Evolutionary conservation across 2,329 filamentous ascomycete species (phyloP).

Genomic region (Neocucurbitaria cava): DNA sequence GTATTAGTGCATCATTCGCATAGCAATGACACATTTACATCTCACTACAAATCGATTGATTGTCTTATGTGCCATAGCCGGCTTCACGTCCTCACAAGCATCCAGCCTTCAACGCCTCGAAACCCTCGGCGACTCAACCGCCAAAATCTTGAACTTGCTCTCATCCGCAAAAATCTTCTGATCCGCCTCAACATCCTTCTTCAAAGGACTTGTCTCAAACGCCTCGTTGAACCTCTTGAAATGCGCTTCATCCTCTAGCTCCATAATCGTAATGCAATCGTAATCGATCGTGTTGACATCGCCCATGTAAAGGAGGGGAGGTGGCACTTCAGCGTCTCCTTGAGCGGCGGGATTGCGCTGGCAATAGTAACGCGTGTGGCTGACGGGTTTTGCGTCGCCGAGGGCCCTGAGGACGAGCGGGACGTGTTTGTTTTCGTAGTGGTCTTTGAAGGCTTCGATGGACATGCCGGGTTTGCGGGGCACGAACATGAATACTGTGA

Average conservation of each 20-base stretch:
- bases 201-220: constrained; percentile 10
- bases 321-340: constrained; percentile 2
- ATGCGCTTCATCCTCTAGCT: constrained; percentile 24
- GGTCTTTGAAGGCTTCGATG: constrained; percentile 26
- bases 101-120: constrained; percentile 8
- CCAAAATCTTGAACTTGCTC: constrained; percentile 16
- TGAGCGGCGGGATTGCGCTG: constrained; percentile 12
- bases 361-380: constrained; percentile 32
- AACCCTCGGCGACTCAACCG: constrained; percentile 19
- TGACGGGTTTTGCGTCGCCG: constrained; percentile 25
- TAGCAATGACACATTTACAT: too few relatives aligned
- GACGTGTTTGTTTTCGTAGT: constrained; percentile 32
- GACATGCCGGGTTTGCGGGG: constrained; percentile 25
- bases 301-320: constrained; percentile 12
- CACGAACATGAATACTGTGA: constrained; percentile 24
- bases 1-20: too few relatives aligned
- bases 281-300: constrained; percentile 13
- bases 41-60: not conserved
- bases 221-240: constrained; percentile 22
- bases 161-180: constrained; percentile 20
- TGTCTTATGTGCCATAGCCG: not conserved
- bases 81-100: not conserved
- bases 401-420: constrained; percentile 28
- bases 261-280: constrained; percentile 28
- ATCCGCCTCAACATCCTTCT: constrained; percentile 14